A percentile compares a stretch with the other conserved stretches of the same genome.
Conservation (phyloP, 148 eudicot species). For the Cornus kousa region DNA sequence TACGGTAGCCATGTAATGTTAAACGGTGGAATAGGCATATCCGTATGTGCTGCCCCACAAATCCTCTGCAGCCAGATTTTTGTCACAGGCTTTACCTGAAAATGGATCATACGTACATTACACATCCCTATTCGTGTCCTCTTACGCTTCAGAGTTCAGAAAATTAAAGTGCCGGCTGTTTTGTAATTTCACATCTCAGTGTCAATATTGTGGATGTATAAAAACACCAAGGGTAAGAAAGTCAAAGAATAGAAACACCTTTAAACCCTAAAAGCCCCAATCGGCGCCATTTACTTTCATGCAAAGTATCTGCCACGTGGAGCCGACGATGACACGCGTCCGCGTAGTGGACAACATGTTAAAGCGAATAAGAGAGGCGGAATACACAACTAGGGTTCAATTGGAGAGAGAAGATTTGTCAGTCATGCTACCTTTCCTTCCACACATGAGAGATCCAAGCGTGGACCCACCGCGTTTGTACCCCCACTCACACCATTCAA, state of each 20-base stretch:
- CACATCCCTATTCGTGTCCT: background rate
- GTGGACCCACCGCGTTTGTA: too few relatives aligned
- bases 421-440: background rate
- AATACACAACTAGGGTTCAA: background rate
- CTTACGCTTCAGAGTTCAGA: background rate
- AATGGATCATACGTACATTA: background rate
- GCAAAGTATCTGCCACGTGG: background rate
- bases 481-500: background rate
- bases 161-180: background rate
- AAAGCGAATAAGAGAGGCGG: background rate
- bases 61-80: constrained; percentile 7
- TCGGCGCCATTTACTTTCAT: background rate
- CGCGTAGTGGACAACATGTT: background rate
- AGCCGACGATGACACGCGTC: background rate
- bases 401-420: background rate
- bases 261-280: background rate
- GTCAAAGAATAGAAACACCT: background rate
- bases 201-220: background rate
- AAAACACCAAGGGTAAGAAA: background rate
- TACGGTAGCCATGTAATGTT: background rate
- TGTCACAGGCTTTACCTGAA: background rate
- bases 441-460: too few relatives aligned
- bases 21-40: background rate
- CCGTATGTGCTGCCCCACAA: background rate
- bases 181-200: background rate